A percentile compares a stretch with the other conserved stretches of the same genome.
These are phyloP conservation scores for Candida sojae DNA, from an alignment of 1,139 yeast genomes.

Conservation along the genomic window DNA sequence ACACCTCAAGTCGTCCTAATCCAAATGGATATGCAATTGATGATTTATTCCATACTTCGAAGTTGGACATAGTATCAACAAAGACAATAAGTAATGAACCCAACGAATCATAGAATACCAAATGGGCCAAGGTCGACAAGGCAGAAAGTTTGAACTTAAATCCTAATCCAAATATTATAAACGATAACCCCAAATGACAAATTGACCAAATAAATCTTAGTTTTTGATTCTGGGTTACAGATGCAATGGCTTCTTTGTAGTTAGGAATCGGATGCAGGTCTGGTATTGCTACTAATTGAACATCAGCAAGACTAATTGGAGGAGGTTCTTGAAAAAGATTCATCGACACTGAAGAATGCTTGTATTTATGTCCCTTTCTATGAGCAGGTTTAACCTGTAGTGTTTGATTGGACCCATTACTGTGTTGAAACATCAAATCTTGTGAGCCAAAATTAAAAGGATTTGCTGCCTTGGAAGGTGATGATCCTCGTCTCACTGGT, in stretches of 20 bases:
- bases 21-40: conserved; percentile 91
- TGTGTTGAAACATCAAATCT: conserved; percentile 30
- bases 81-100: conserved; percentile 71
- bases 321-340: conserved; percentile 94
- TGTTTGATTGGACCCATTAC: conserved; percentile 28
- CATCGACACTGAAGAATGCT: conserved; percentile 97
- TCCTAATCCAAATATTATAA: conserved; percentile 62
- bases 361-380: conserved; percentile 92
- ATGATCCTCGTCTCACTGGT: conserved; percentile 26
- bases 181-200: conserved; percentile 57
- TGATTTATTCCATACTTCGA: conserved; percentile 88
- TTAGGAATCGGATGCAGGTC: conserved; percentile 82
- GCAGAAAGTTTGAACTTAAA: conserved; percentile 58
- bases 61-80: conserved; percentile 82
- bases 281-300: conserved; percentile 72
- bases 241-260: conserved; percentile 56
- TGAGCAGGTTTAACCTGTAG: conserved; percentile 59
- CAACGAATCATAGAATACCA: conserved; percentile 82
- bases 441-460: conserved; percentile 51
- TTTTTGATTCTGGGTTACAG: conserved; percentile 56
- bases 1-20: conserved; percentile 80
- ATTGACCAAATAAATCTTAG: conserved; percentile 65
- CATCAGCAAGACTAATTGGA: conserved; percentile 42
- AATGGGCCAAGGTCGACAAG: conserved; percentile 80
- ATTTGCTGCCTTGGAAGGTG: conserved; percentile 31